Base-by-base conservation (phyloP, 805 yeast species). In the Ogataea philodendri region DNA sequence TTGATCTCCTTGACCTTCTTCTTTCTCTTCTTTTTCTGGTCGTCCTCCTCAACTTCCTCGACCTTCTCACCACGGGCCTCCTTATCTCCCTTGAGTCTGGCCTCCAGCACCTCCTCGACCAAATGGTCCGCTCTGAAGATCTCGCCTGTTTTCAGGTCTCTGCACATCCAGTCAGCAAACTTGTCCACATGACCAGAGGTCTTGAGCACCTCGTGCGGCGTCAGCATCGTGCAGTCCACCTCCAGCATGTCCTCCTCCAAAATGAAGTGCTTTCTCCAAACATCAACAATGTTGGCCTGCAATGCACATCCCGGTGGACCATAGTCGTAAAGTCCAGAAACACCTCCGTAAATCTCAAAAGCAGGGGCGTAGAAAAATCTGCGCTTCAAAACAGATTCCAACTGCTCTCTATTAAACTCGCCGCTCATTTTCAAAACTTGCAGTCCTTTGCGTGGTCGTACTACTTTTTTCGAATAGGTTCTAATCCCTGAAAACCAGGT, bases 301-400 rank as follows among this genome's bases (percentile, higher is more conserved):
- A 93, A 77, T 9, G 97, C 94, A 70, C 97, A 90, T 45, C 98
- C 98, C 62, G 98, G 97, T 46, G 99, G 99, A 69, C 99, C 99
- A 60, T 89, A 93, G 63, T 93, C 99, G 63, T 86, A 93, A 41
- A 93, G 73, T 49, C 99, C 99, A 31, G 96, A 85, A 29, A 93
- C 97, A 63, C 98, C 98, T 51, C 98, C 98, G 63, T 93, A 93
- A 46, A 90, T 78, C 61, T 93, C 98, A 56, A 93, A 93, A 22
- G 97, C 81, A 48, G 99, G 99, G 11, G 97, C 96, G 62, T 77
- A 94, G 67, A 93, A 93, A 71, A 93, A 93, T 61, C 99, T 79
- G 64, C 97, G 82, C 65, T 90, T 93, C 54, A 93, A 70, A 40
- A 89, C 86, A 62, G 84, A 81, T 65, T 93, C 99, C 57, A 93